Conservation (phyloP, 2,329 filamentous ascomycete genomes). For the Dothideomycetes sp. region DNA sequence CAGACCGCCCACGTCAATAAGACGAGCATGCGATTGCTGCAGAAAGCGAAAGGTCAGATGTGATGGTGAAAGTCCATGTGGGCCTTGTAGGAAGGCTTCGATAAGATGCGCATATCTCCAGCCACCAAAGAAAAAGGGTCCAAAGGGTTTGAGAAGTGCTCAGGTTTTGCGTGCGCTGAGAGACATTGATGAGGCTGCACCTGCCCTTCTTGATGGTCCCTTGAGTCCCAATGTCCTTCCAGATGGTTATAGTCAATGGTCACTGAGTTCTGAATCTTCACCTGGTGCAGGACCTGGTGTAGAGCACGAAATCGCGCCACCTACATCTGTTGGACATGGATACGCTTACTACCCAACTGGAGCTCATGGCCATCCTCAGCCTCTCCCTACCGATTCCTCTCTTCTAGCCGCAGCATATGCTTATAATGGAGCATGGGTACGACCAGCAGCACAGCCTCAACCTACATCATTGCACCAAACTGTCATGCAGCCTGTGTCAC, state of each 20-base stretch:
- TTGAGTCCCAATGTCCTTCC: slow-evolving; percentile 11
- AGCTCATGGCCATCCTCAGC: not conserved
- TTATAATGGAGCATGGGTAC: not conserved
- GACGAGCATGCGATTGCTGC: slow-evolving; percentile 26
- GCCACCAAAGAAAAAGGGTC: slow-evolving; percentile 25
- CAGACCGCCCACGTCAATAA: slow-evolving; percentile 14
- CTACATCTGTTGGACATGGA: not conserved
- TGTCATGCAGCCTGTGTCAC: slow-evolving; percentile 1
- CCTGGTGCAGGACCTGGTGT: not conserved
- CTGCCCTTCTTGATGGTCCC: slow-evolving; percentile 14
- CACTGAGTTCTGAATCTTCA: slow-evolving; percentile 8
- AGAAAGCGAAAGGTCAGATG: slow-evolving; percentile 24
- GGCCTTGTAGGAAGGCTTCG: slow-evolving; percentile 22
- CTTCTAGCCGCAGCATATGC: not conserved
- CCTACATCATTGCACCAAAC: not conserved
- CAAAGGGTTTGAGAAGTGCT: slow-evolving; percentile 23
- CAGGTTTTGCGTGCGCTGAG: slow-evolving; percentile 23
- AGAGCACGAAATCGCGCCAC: not conserved
- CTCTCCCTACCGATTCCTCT: not conserved
- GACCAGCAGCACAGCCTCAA: not conserved
- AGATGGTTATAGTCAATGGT: slow-evolving; percentile 7
- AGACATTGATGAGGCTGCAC: slow-evolving; percentile 20
- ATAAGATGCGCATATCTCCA: slow-evolving; percentile 25
- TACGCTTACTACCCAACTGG: not conserved
- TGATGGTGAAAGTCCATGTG: slow-evolving; percentile 22